phyloP scores from a whole-genome alignment of 78 protist species.

The Carpediemonas membranifera region DNA sequence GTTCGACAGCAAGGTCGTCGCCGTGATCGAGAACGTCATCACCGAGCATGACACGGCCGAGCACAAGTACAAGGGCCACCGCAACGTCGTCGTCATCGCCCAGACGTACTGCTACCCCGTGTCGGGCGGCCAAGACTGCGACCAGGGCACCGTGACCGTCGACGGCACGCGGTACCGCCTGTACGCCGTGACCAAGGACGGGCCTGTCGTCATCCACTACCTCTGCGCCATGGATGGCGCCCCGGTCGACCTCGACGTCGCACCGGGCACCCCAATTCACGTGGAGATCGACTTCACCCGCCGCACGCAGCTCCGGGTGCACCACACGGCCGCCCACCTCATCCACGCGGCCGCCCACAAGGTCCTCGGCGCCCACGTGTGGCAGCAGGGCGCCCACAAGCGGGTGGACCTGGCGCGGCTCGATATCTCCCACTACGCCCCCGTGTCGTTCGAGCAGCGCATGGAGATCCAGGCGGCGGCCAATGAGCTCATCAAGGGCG shows the following conservation, averaged over 20 bases:
- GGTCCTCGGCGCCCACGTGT: conserved; percentile 23
- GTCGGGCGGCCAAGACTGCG: conserved; percentile 38
- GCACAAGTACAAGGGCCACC: neutral
- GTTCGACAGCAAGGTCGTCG: neutral
- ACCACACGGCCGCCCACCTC: conserved; percentile 34
- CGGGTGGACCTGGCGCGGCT: conserved; percentile 13
- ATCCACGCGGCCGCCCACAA: conserved; percentile 16
- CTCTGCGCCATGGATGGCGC: neutral
- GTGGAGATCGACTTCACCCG: conserved; percentile 12
- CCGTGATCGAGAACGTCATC: neutral
- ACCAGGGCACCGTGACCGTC: conserved; percentile 14
- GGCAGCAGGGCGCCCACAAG: conserved; percentile 30
- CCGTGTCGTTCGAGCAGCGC: neutral
- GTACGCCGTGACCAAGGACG: conserved; percentile 3
- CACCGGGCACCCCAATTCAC: neutral
- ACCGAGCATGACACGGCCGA: neutral
- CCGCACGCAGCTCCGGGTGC: conserved; percentile 4
- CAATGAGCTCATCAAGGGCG: conserved; percentile 1
- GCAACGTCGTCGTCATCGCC: conserved; percentile 12
- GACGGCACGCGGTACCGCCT: neutral
- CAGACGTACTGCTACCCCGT: conserved; percentile 30
- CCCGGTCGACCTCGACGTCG: neutral
- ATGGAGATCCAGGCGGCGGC: conserved; percentile 10
- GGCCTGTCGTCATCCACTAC: neutral
- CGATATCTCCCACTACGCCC: conserved; percentile 24